phyloP scores from a whole-genome alignment of 73 alveolate species.

The Uronychia setigera region DNA sequence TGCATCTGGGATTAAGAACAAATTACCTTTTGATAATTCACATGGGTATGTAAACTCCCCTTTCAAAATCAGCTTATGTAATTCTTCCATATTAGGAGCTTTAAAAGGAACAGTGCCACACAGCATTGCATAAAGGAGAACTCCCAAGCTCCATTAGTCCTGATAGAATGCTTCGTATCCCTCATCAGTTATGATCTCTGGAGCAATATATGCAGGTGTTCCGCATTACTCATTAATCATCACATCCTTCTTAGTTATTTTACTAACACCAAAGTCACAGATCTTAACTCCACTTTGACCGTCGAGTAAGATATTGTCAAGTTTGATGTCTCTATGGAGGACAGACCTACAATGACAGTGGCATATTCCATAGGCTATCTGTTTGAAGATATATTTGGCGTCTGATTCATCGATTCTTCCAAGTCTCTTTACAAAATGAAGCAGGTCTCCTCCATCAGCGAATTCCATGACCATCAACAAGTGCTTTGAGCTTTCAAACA shows the following conservation, averaged over 20 bases:
- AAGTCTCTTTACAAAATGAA: constrained; percentile 45
- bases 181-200: constrained; percentile 83
- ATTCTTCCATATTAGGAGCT: constrained; percentile 77
- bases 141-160: constrained; percentile 90
- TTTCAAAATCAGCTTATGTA: constrained; percentile 78
- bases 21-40: neutral
- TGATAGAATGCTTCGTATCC: constrained; percentile 89
- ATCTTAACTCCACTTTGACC: constrained; percentile 85
- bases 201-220: constrained; percentile 92
- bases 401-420: constrained; percentile 68
- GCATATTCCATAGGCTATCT: constrained; percentile 74
- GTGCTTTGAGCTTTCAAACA: constrained; percentile 64
- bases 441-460: constrained; percentile 79
- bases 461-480: constrained; percentile 74
- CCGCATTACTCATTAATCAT: constrained; percentile 91
- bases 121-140: constrained; percentile 84
- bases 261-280: constrained; percentile 96
- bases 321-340: constrained; percentile 85
- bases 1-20: constrained; percentile 9
- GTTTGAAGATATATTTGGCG: constrained; percentile 68
- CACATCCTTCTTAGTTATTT: constrained; percentile 69
- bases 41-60: constrained; percentile 41
- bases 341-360: constrained; percentile 80
- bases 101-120: constrained; percentile 89
- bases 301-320: constrained; percentile 84